Evolutionary conservation across 164 flowering plant genomes (phyloP), one percentile per base, ranked within the genome.

Genomic region (Euptelea pleiosperma): DNA sequence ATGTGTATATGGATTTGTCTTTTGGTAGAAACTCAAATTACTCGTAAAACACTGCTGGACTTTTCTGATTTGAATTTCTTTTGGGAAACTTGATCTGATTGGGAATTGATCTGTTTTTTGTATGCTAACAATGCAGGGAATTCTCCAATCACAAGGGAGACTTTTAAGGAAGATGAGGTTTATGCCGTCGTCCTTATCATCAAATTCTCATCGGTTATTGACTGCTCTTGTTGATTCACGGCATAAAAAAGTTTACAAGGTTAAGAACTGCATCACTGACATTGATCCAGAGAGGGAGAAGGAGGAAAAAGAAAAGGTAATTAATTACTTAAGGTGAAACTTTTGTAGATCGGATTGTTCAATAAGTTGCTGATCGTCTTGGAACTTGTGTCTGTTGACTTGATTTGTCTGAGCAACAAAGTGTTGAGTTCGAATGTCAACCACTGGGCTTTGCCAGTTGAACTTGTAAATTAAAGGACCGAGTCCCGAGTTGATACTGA

Each of bases 241-340:
- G 28, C 97, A 94, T 62, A 94, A 89, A 70, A 94, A 94, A 73
- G 95, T 88, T 12, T 86, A 85, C 68, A 94, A 83, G 75, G 96
- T 93, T 61, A 94, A 94, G 73, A 90, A 90, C 61, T 88, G 96
- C 62, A 52, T 91, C 43, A 94, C 97, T 18, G 89, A 94, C 71
- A 87, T 88, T 62, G 99, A 94, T 66, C 99, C 99, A 14, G 99
- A 94, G 75, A 91, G 77, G 70, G 99, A 91, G 64, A 94, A 91
- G 75, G 99, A 94, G 70, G 86, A 86, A 69, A 94, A 81, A 62
- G 97, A 88, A 70, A 94, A 75, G 96, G 99, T 94, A 78, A 62
- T 34, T 18, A 0, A 18, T 52, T 44, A 26, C 3, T 56, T 36
- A 7, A 44, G 24, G 9, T 51, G 44, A 21, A 19, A 41, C 19